Evolutionary conservation across 2,329 filamentous ascomycete genomes (phyloP).

Genomic region (Penicillium occitanis): DNA sequence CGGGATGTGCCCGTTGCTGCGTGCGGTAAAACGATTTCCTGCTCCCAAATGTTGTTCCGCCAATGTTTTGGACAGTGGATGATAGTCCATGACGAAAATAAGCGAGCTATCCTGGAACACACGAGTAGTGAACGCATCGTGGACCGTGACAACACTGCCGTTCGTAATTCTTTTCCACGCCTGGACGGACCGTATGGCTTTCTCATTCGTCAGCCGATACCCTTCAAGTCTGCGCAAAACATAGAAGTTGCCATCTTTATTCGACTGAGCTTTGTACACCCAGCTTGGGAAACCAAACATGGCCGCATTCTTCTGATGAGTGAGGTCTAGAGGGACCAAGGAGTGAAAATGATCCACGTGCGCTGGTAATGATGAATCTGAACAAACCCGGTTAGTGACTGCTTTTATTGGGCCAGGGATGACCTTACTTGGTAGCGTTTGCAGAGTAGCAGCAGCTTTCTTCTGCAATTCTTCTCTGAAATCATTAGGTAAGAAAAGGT

Average conservation of each 20-base stretch:
- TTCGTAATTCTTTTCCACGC: conserved; percentile 85
- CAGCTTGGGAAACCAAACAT: conserved; percentile 88
- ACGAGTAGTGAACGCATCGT: conserved; percentile 90
- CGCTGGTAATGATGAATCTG: conserved; percentile 68
- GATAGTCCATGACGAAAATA: conserved; percentile 90
- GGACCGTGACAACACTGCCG: conserved; percentile 77
- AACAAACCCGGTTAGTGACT: conserved; percentile 20
- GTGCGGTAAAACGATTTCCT: conserved; percentile 43
- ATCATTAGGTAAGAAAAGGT: conserved; percentile 88
- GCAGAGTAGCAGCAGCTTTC: conserved; percentile 79
- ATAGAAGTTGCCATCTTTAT: conserved; percentile 86
- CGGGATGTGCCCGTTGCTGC: conserved; percentile 51
- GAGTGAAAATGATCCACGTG: conserved; percentile 86
- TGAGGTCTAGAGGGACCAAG: conserved; percentile 82
- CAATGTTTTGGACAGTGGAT: conserved; percentile 85
- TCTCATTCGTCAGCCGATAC: conserved; percentile 83
- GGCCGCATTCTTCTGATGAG: conserved; percentile 71
- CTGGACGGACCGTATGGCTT: conserved; percentile 80
- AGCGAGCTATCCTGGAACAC: conserved; percentile 94
- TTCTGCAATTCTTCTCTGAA: conserved; percentile 85
- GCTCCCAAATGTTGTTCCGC: conserved; percentile 68
- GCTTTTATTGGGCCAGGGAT: background rate
- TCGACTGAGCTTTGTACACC: conserved; percentile 91
- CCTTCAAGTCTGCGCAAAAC: conserved; percentile 83
- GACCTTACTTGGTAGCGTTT: conserved; percentile 74